phyloP scores from a whole-genome alignment of 2,329 filamentous ascomycete species.

The Epichloe scottii region DNA sequence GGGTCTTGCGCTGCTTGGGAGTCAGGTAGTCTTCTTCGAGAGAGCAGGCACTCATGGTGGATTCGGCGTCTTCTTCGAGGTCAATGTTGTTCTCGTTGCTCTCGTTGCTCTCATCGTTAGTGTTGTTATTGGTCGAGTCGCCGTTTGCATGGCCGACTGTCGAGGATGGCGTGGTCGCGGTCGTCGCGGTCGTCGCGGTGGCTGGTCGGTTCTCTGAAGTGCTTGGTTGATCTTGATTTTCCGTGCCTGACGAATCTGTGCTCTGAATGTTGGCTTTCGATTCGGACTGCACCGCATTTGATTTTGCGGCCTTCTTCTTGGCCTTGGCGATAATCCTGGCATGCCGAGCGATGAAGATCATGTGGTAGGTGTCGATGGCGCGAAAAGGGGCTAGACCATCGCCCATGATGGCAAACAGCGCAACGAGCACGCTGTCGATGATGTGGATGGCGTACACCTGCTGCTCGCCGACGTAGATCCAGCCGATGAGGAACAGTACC shows the following conservation, averaged over 20 bases:
- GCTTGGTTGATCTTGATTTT: neutral
- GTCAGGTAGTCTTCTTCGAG: constrained; percentile 50
- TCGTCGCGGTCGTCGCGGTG: neutral
- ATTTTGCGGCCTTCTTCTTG: constrained; percentile 23
- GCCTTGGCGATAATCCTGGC: constrained; percentile 23
- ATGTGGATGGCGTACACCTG: constrained; percentile 59
- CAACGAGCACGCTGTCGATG: constrained; percentile 60
- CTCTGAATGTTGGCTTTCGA: constrained; percentile 10
- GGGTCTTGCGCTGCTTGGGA: constrained; percentile 50
- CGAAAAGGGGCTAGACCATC: constrained; percentile 65
- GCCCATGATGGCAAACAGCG: constrained; percentile 57
- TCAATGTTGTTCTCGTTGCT: neutral
- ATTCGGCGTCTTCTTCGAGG: constrained; percentile 27
- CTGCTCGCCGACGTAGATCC: constrained; percentile 68
- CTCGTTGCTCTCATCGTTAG: constrained; percentile 9
- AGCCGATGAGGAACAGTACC: constrained; percentile 85
- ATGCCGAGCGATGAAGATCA: constrained; percentile 70
- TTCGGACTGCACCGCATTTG: neutral
- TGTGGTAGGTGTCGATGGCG: constrained; percentile 73
- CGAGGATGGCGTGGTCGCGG: neutral
- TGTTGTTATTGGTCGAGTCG: constrained; percentile 22
- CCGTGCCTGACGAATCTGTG: neutral
- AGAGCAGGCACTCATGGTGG: constrained; percentile 23
- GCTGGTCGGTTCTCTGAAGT: neutral
- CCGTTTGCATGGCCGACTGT: constrained; percentile 22